A percentile compares a stretch with the other conserved stretches of the same genome.
phyloP scores from a whole-genome alignment of 129 eudicot genomes.

The Oenanthe sinensis region DNA sequence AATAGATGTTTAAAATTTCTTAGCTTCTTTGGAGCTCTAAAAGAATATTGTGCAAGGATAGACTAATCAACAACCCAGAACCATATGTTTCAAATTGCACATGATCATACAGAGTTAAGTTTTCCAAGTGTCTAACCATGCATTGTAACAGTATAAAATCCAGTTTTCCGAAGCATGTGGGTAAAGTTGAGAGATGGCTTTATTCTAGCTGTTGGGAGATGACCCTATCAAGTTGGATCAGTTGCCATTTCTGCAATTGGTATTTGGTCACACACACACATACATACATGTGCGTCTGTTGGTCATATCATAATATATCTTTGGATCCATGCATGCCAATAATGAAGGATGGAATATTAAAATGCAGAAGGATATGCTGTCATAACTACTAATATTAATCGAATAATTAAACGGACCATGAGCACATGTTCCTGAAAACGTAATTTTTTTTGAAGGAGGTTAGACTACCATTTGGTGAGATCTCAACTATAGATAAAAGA shows the following conservation, averaged over 20 bases:
- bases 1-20: too few species aligned
- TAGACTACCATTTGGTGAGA: neutral
- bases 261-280: neutral
- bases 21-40: neutral
- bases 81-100: neutral
- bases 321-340: conserved; percentile 8
- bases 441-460: neutral
- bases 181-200: neutral
- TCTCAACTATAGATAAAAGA: neutral
- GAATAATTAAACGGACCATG: neutral
- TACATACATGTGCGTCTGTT: neutral
- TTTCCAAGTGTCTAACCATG: neutral
- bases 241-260: neutral
- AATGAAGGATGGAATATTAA: conserved; percentile 4
- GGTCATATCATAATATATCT: neutral
- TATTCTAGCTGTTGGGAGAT: too few species aligned
- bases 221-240: neutral
- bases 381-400: neutral
- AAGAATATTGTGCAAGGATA: neutral
- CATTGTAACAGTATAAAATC: neutral
- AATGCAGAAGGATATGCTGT: conserved; percentile 4
- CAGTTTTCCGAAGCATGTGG: neutral
- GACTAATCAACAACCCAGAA: neutral
- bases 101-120: too few species aligned
- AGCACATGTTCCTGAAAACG: neutral